phyloP scores from a whole-genome alignment of 1,284 basidiomycete genomes.

The Neonothopanus nambi region DNA sequence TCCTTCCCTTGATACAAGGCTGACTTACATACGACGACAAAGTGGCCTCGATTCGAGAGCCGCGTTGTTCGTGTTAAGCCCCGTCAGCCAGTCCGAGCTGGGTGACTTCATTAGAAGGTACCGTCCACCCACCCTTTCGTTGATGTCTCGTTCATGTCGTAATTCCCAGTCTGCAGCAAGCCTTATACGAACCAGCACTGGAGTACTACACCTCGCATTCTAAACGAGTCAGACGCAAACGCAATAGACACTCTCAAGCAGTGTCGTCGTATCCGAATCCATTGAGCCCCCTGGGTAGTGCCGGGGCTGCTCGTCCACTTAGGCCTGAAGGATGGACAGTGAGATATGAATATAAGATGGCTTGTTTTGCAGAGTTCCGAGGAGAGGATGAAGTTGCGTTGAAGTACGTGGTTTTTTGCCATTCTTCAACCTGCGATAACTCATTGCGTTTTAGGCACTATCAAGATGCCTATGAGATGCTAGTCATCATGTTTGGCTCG shows the following conservation, averaged over 20 bases:
- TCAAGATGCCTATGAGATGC: constrained; percentile 83
- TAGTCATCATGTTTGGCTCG: constrained; percentile 86
- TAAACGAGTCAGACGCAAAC: constrained; percentile 87
- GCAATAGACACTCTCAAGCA: constrained; percentile 70
- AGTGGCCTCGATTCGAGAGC: constrained; percentile 90
- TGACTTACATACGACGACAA: constrained; percentile 85
- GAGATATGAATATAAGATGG: constrained; percentile 97
- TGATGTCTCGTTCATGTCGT: constrained; percentile 4
- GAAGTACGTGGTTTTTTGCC: constrained; percentile 51
- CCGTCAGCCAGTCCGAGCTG: constrained; percentile 81
- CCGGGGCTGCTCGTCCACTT: constrained; percentile 56
- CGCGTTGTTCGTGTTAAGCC: constrained; percentile 91
- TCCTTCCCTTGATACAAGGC: constrained; percentile 75
- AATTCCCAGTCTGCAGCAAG: constrained; percentile 74
- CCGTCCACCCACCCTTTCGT: constrained; percentile 8
- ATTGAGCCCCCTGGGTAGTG: constrained; percentile 42
- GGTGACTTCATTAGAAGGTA: constrained; percentile 84
- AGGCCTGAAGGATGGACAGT: constrained; percentile 91
- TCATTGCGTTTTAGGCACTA: constrained; percentile 64
- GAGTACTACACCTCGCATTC: constrained; percentile 94
- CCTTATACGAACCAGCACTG: constrained; percentile 83
- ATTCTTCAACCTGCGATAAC: constrained; percentile 19
- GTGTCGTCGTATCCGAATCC: constrained; percentile 47
- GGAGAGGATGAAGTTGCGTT: constrained; percentile 88
- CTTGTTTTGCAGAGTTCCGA: constrained; percentile 91